Conservation (phyloP, 208 protist species). For the Naegleria gruberi region DNA sequence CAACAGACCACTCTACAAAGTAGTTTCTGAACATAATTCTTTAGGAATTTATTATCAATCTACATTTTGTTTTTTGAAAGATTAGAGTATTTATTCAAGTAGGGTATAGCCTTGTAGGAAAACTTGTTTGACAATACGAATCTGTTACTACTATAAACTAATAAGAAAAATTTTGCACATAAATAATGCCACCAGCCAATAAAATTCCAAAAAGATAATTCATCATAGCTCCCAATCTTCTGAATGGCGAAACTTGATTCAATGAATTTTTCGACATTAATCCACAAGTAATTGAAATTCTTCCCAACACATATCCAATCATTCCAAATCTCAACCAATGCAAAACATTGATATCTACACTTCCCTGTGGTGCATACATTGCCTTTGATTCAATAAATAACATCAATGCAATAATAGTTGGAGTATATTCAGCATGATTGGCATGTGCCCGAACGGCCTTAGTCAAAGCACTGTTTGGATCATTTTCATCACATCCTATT, state of each 20-base stretch:
- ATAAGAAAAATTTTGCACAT: no score
- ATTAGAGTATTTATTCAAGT: no score
- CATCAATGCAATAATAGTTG: neutral
- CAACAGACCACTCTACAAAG: no score
- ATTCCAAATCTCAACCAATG: neutral
- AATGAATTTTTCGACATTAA: neutral
- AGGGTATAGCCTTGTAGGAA: no score
- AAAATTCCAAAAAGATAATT: neutral
- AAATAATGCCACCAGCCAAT: neutral
- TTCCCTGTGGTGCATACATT: no score
- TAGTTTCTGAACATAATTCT: no score
- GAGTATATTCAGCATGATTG: neutral
- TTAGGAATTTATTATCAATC: no score
- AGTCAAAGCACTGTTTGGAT: neutral
- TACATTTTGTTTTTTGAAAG: no score
- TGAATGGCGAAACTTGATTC: neutral
- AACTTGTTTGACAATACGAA: no score
- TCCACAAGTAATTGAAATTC: neutral
- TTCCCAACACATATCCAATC: neutral
- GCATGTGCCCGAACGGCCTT: neutral
- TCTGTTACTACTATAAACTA: no score
- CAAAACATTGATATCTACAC: no score
- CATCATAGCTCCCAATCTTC: neutral
- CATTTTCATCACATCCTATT: neutral
- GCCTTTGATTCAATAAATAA: neutral